phyloP scores from a whole-genome alignment of 208 protist genomes.

The Crithidia mellificae region DNA sequence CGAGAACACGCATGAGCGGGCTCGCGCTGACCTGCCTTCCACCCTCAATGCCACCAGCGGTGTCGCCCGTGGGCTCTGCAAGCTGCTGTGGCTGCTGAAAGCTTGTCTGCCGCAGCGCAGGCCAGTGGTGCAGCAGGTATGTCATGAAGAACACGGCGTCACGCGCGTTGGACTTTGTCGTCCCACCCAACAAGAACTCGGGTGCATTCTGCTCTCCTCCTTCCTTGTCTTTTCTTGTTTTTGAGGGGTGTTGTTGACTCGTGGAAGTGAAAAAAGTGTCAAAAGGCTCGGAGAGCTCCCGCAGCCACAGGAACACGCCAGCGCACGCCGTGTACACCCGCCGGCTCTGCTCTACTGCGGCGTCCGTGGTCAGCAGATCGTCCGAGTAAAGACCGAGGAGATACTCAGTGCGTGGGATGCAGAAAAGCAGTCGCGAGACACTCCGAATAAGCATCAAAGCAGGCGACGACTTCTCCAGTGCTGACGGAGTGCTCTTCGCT shows the following conservation, averaged over 20 bases:
- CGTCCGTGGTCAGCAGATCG: not conserved
- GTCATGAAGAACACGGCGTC: slow-evolving; percentile 74
- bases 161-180: slow-evolving; percentile 45
- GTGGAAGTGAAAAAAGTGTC: too few species aligned
- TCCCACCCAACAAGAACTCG: slow-evolving; percentile 49
- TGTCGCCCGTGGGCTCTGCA: not conserved
- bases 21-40: not conserved
- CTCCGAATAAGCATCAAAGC: slow-evolving; percentile 18
- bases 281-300: slow-evolving; percentile 21
- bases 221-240: too few species aligned
- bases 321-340: slow-evolving; percentile 29
- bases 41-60: too few species aligned
- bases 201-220: too few species aligned
- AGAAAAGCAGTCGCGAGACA: slow-evolving; percentile 38
- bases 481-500: not conserved
- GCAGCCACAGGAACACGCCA: slow-evolving; percentile 40
- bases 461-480: not conserved
- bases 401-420: slow-evolving; percentile 57
- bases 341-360: slow-evolving; percentile 16
- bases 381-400: slow-evolving; percentile 31
- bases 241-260: not conserved
- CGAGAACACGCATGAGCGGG: slow-evolving; percentile 1
- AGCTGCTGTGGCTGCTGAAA: not conserved
- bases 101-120: not conserved
- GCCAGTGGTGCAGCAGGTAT: slow-evolving; percentile 33